Evolutionary conservation across 208 protist genomes (phyloP).

Genomic region (Trypanosoma mega): DNA sequence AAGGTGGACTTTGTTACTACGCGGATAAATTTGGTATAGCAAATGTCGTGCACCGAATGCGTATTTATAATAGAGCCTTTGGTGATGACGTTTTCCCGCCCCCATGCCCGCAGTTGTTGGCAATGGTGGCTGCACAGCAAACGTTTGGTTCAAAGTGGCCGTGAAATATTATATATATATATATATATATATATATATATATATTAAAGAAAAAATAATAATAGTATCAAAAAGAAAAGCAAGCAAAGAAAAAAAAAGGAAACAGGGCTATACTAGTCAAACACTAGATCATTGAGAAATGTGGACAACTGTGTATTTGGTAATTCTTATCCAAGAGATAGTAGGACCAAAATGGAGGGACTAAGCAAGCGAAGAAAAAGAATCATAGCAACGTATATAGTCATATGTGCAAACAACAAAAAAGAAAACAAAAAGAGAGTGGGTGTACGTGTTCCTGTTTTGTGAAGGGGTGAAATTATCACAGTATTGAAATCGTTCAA

Average conservation of each 20-base stretch:
- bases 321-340: too few species aligned
- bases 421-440: too few species aligned
- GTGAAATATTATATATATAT: conserved; percentile 3
- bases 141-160: conserved; percentile 48
- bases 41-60: conserved; percentile 61
- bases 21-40: conserved; percentile 60
- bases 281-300: too few species aligned
- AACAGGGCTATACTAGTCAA: not conserved
- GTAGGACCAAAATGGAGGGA: too few species aligned
- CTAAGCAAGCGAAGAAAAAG: too few species aligned
- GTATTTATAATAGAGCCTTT: conserved; percentile 57
- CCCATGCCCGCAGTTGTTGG: conserved; percentile 45
- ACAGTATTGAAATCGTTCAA: too few species aligned
- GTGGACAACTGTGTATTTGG: too few species aligned
- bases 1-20: conserved; percentile 80
- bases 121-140: conserved; percentile 40
- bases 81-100: conserved; percentile 43
- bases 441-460: too few species aligned
- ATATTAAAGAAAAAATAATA: not conserved
- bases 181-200: not conserved
- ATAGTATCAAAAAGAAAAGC: not conserved
- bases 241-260: not conserved
- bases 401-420: too few species aligned
- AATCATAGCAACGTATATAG: too few species aligned
- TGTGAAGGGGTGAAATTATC: too few species aligned